Evolutionary conservation across 1,139 yeast genomes (phyloP).

Genomic region (Candida tropicalis): DNA sequence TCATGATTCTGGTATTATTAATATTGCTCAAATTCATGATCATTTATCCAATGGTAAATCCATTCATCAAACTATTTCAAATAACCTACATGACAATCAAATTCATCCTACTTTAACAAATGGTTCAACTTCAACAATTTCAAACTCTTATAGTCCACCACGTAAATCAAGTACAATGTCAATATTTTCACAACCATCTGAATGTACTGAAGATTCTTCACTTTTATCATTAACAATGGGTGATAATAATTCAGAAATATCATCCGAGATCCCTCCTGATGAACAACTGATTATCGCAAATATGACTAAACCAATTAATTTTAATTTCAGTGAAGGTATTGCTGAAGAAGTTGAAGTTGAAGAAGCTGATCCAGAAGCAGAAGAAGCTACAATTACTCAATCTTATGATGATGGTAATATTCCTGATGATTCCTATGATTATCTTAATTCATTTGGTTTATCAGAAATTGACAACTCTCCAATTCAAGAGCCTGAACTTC

Average conservation of each 20-base stretch:
- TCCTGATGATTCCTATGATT: slow-evolving; percentile 16
- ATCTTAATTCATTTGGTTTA: slow-evolving; percentile 17
- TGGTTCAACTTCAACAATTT: not conserved
- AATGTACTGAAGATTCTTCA: slow-evolving; percentile 10
- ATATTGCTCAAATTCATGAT: not conserved
- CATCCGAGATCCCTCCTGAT: not conserved
- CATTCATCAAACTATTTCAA: not conserved
- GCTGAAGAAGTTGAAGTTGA: slow-evolving; percentile 6
- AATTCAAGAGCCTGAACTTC: not conserved
- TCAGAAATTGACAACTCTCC: slow-evolving; percentile 1
- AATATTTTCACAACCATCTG: slow-evolving; percentile 6
- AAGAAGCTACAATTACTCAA: slow-evolving; percentile 9
- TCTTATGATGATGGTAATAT: slow-evolving; percentile 6
- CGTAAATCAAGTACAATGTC: slow-evolving; percentile 7
- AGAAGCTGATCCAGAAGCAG: slow-evolving; percentile 2
- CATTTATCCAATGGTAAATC: too few relatives aligned
- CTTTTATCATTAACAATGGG: slow-evolving; percentile 8
- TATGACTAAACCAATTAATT: not conserved
- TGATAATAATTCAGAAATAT: slow-evolving; percentile 12
- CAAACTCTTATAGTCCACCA: slow-evolving; percentile 1
- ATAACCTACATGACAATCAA: slow-evolving; percentile 1
- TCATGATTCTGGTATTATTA: slow-evolving; percentile 13
- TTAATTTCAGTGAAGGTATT: slow-evolving; percentile 10
- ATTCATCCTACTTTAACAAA: slow-evolving; percentile 6
- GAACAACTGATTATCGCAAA: not conserved